Evolutionary conservation across 2,329 filamentous ascomycete genomes (phyloP), one percentile per base, ranked within the genome.

Genomic region (Penicillium hesseltinei): DNA sequence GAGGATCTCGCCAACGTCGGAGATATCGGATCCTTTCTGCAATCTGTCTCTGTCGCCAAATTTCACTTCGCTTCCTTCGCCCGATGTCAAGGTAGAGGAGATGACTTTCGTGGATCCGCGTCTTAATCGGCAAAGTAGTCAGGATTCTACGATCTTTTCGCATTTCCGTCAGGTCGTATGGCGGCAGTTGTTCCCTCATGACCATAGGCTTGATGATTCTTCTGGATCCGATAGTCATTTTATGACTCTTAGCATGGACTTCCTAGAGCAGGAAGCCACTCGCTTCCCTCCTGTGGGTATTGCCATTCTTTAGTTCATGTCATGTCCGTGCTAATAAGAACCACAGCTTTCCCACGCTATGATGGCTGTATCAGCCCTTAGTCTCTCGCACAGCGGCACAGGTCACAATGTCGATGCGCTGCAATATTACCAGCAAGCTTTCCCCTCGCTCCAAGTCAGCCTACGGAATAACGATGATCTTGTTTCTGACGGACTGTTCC

Each of bases 341-440:
- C 49, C 4, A 43, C 51, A 83, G 81, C 76, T 85, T 53, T 79
- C 81, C 48, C 80, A 84, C 65, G 82, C 83, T 8, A 83, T 85
- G 61, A 82, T 83, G 74, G 82, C 82, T 5, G 70, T 85, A n/a
- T 81, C 81, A 25, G 81, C 81, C 19, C 75, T 84, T 43, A 82
- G 80, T 63, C 72, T 83, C 43, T 76, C 78, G 23, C 76, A 78
- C 51, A 77, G 74, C 61, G 76, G 78, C 33, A 76, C 73, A 29
- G 73, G 75, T 29, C 75, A 78, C 51, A 75, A 77, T 51, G 73
- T 82, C 56, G 77, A 81, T 62, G 78, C 80, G 11, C 70, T 83
- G 46, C 79, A 83, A 59, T 81, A 84, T 63, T 84, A 85, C 62
- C 78, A 83, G 49, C 75, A 81, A 64, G 80, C 81, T 2, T 76